Evolutionary conservation across 2,329 filamentous ascomycete species (phyloP).

Genomic region (Neodidymelliopsis sp.): DNA sequence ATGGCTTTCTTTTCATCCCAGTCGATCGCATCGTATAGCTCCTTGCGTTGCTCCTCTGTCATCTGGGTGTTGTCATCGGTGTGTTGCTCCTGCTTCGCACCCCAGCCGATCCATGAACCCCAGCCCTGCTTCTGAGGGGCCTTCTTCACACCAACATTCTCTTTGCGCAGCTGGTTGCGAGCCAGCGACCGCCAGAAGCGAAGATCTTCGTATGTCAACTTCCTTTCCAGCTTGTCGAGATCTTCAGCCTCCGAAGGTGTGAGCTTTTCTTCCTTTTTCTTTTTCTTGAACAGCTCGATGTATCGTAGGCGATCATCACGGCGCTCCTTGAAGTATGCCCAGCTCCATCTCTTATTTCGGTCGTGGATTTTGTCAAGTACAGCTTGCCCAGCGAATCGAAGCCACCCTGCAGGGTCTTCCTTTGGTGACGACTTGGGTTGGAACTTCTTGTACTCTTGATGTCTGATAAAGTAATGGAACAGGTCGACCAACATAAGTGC

Average conservation of each 20-base stretch:
- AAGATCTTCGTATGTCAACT: slow-evolving; percentile 91
- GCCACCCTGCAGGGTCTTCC: slow-evolving; percentile 91
- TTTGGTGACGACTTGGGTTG: slow-evolving; percentile 87
- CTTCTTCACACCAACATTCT: slow-evolving; percentile 89
- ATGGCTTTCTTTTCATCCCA: slow-evolving; percentile 97
- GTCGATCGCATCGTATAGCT: slow-evolving; percentile 96
- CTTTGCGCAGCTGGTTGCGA: slow-evolving; percentile 92
- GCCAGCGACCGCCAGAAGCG: slow-evolving; percentile 97
- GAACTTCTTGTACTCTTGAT: slow-evolving; percentile 94
- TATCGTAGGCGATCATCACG: slow-evolving; percentile 88
- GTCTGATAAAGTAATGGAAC: slow-evolving; percentile 97
- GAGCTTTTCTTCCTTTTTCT: slow-evolving; percentile 73
- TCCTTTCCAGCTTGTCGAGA: slow-evolving; percentile 79
- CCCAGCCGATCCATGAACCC: slow-evolving; percentile 87
- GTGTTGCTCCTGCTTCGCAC: slow-evolving; percentile 66
- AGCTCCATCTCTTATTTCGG: slow-evolving; percentile 89
- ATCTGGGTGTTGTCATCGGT: slow-evolving; percentile 82
- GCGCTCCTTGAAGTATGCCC: slow-evolving; percentile 93
- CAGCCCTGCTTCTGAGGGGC: slow-evolving; percentile 80
- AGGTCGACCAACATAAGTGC: slow-evolving; percentile 97
- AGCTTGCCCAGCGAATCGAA: slow-evolving; percentile 88
- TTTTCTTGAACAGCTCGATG: slow-evolving; percentile 96
- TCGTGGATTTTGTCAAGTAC: slow-evolving; percentile 95
- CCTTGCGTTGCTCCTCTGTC: slow-evolving; percentile 93
- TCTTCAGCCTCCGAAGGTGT: slow-evolving; percentile 74